phyloP scores from a whole-genome alignment of 352 stramenopile species.

The Thraustochytrium sp. region DNA sequence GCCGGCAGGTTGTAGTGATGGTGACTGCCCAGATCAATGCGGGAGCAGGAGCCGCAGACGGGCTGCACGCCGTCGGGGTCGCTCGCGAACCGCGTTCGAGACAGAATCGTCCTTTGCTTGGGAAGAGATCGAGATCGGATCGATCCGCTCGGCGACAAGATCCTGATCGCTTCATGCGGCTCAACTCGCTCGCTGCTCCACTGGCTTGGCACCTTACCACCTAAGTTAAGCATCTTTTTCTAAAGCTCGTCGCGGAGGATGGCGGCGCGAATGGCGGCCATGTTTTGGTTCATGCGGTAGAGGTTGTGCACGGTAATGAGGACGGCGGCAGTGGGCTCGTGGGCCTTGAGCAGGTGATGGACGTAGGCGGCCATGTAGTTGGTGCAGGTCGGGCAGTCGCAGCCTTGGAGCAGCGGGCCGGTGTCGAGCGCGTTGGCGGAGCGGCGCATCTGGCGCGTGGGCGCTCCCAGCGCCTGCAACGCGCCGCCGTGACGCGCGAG shows the following conservation, averaged over 20 bases:
- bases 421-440: slow-evolving; percentile 55
- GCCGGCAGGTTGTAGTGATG: no score
- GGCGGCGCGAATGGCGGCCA: slow-evolving; percentile 57
- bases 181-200: no score
- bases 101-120: no score
- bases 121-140: no score
- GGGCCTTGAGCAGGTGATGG: slow-evolving; percentile 70
- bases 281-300: slow-evolving; percentile 68
- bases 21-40: no score
- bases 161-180: no score
- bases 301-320: slow-evolving; percentile 68
- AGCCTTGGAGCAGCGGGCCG: slow-evolving; percentile 60
- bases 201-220: no score
- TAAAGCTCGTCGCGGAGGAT: slow-evolving; percentile 67
- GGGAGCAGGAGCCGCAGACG: no score
- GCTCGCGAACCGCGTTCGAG: no score
- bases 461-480: slow-evolving; percentile 55
- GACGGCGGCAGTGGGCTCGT: slow-evolving; percentile 59
- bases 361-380: slow-evolving; percentile 61
- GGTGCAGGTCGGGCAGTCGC: slow-evolving; percentile 60
- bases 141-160: no score
- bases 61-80: no score
- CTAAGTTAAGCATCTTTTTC: no score
- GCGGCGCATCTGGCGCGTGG: slow-evolving; percentile 57
- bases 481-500: slow-evolving; percentile 64